phyloP scores from a whole-genome alignment of 495 filamentous ascomycete species.

The Xylaria venustula region DNA sequence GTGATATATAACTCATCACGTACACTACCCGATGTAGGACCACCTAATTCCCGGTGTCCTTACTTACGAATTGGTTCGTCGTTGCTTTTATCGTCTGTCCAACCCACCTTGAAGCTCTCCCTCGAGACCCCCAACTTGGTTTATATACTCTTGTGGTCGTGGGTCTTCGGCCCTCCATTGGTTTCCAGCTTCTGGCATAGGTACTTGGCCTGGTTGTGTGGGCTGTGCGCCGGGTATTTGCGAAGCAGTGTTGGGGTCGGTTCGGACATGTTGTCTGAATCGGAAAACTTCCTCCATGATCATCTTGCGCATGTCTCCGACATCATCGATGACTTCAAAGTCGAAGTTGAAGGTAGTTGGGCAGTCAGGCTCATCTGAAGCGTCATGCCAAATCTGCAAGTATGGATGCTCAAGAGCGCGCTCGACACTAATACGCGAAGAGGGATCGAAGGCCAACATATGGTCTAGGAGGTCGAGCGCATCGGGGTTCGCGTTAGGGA shows the following conservation, averaged over 20 bases:
- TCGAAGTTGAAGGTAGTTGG: slow-evolving; percentile 95
- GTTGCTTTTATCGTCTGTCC: slow-evolving; percentile 46
- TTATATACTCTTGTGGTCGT: slow-evolving; percentile 75
- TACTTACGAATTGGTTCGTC: neutral
- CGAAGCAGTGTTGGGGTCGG: slow-evolving; percentile 50
- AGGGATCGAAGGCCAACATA: slow-evolving; percentile 97
- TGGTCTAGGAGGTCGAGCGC: slow-evolving; percentile 91
- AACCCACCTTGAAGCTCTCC: slow-evolving; percentile 80
- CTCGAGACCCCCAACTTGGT: slow-evolving; percentile 65
- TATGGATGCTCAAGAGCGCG: slow-evolving; percentile 94
- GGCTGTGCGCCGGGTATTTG: slow-evolving; percentile 23
- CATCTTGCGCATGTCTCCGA: slow-evolving; percentile 92
- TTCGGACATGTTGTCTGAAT: slow-evolving; percentile 75
- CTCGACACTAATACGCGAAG: slow-evolving; percentile 86
- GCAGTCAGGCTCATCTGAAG: slow-evolving; percentile 90
- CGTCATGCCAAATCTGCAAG: slow-evolving; percentile 97
- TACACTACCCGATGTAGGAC: neutral
- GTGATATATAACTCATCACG: neutral
- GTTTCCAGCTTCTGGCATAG: slow-evolving; percentile 68
- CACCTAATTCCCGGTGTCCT: neutral
- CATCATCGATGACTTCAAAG: slow-evolving; percentile 93
- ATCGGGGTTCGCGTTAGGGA: slow-evolving; percentile 94
- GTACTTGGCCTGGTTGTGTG: slow-evolving; percentile 48
- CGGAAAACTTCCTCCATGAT: slow-evolving; percentile 87
- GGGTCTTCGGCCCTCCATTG: slow-evolving; percentile 83